Evolutionary conservation across 164 flowering plant species (phyloP).

Genomic region (Piper betle): DNA sequence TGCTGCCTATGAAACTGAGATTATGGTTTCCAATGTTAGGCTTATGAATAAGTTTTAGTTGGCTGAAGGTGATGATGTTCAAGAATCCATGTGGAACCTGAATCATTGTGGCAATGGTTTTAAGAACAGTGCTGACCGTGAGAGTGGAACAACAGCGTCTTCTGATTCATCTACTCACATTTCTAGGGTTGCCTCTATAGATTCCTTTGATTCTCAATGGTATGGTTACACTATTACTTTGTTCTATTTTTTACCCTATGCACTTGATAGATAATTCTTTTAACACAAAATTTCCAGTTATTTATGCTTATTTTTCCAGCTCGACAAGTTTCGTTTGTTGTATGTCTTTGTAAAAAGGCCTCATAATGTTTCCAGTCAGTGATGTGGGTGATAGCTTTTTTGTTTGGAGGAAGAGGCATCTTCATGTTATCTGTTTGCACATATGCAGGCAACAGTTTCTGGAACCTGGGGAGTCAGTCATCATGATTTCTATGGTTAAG

Average conservation of each 20-base stretch:
- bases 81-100: slow-evolving; percentile 65
- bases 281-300: background rate
- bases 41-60: slow-evolving; percentile 17
- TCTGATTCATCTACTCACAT: slow-evolving; percentile 50
- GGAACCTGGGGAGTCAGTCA: slow-evolving; percentile 91
- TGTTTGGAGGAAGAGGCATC: background rate
- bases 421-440: background rate
- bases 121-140: slow-evolving; percentile 14
- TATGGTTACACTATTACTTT: slow-evolving; percentile 9
- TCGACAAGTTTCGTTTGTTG: background rate
- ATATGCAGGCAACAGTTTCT: slow-evolving; percentile 77
- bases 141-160: slow-evolving; percentile 44
- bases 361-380: background rate
- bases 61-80: slow-evolving; percentile 33
- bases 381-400: background rate
- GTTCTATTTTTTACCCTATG: background rate
- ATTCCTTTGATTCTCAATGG: slow-evolving; percentile 99
- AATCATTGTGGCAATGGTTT: slow-evolving; percentile 63
- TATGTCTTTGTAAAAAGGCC: too few species aligned
- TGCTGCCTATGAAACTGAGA: background rate
- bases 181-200: slow-evolving; percentile 88
- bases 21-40: background rate
- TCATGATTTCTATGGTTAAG: slow-evolving; percentile 96
- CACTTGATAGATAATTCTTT: background rate
- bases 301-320: background rate